Conservation (phyloP, 2,329 filamentous ascomycete genomes). For the Nothopassalora personata region DNA sequence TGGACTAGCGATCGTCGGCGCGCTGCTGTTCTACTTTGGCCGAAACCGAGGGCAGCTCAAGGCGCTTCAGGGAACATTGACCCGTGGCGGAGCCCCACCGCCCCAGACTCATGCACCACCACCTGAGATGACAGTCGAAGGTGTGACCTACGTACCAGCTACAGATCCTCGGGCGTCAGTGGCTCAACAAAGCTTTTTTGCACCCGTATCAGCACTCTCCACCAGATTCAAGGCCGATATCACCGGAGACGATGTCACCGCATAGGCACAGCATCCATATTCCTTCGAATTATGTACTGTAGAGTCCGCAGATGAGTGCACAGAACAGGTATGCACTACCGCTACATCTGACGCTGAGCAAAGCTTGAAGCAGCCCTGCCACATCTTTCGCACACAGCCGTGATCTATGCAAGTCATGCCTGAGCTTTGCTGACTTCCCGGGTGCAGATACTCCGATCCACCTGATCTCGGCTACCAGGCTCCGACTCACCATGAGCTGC, state of each 20-base stretch:
- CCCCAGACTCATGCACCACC: background rate
- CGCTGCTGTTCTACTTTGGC: background rate
- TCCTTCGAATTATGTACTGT: background rate
- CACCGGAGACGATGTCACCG: background rate
- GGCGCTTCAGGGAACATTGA: background rate
- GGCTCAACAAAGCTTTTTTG: background rate
- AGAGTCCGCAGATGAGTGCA: background rate
- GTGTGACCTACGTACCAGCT: conserved; percentile 1
- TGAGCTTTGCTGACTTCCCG: background rate
- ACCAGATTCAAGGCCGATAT: background rate
- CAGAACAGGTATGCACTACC: background rate
- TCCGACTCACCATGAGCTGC: background rate
- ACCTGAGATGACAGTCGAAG: conserved; percentile 3
- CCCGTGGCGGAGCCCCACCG: background rate
- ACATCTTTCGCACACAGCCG: too few relatives aligned
- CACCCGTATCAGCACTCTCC: background rate
- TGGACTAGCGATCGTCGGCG: background rate
- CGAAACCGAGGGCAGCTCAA: background rate
- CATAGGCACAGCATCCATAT: background rate
- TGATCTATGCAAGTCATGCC: background rate
- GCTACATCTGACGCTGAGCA: too few relatives aligned
- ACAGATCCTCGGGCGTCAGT: background rate
- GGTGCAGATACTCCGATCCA: background rate
- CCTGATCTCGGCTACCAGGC: background rate
- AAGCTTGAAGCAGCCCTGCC: too few relatives aligned